phyloP scores from a whole-genome alignment of 2,329 filamentous ascomycete genomes.

The Kalaharituber pfeilii region DNA sequence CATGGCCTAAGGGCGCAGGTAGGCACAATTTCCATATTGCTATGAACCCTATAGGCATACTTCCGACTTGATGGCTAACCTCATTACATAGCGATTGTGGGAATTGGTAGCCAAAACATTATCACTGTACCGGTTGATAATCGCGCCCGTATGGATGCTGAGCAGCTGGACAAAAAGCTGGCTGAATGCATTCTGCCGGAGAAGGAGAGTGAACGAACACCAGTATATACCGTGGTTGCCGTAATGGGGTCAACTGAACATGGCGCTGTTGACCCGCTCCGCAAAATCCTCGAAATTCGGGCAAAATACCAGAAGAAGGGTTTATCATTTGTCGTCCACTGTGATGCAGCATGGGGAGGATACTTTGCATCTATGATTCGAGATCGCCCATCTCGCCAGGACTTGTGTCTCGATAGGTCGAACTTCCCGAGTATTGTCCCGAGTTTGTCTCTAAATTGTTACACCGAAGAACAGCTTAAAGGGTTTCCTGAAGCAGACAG shows the following conservation, averaged over 20 bases:
- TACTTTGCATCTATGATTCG: slow-evolving; percentile 34
- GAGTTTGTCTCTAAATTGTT: slow-evolving; percentile 21
- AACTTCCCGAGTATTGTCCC: slow-evolving; percentile 26
- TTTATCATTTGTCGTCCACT: slow-evolving; percentile 33
- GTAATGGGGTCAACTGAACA: slow-evolving; percentile 35
- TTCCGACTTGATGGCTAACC: no score
- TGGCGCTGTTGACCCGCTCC: slow-evolving; percentile 31
- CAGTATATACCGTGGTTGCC: slow-evolving; percentile 31
- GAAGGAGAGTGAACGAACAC: no score
- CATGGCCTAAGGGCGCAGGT: slow-evolving; percentile 31
- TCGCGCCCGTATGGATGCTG: slow-evolving; percentile 27
- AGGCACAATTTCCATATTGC: neutral
- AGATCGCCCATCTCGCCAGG: slow-evolving; percentile 21
- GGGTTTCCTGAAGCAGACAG: slow-evolving; percentile 30
- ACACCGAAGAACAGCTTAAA: slow-evolving; percentile 25
- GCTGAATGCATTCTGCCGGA: neutral
- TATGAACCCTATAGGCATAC: no score
- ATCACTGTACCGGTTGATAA: slow-evolving; percentile 30
- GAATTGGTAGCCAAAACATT: slow-evolving; percentile 31
- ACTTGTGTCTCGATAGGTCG: slow-evolving; percentile 24
- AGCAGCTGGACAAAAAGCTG: neutral
- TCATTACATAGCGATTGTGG: slow-evolving; percentile 27
- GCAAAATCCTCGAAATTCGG: slow-evolving; percentile 28
- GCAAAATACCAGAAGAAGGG: slow-evolving; percentile 28
- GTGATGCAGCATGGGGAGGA: slow-evolving; percentile 35